These are phyloP conservation scores for Clarkia xantiana DNA, from an alignment of 345 rosid genomes.

Conservation along the genomic window DNA sequence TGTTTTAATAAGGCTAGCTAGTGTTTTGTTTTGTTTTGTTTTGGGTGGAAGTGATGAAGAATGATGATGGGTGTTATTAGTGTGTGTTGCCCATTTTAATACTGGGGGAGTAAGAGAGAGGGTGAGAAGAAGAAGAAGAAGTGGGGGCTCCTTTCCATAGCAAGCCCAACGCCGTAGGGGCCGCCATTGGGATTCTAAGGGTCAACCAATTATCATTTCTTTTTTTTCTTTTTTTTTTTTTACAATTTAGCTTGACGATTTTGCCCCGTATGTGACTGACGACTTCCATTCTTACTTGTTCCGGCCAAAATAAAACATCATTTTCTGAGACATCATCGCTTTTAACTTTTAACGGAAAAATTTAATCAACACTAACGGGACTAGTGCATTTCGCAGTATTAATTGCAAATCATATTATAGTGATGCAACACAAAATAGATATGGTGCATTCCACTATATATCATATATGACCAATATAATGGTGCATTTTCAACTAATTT, in stretches of 20 bases:
- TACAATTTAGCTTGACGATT: constrained; percentile 11
- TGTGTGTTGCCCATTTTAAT: constrained; percentile 2
- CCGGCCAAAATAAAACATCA: no score
- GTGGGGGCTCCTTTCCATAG: constrained; percentile 5
- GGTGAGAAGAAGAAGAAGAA: neutral
- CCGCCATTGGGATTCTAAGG: constrained; percentile 85
- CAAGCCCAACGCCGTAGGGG: constrained; percentile 96
- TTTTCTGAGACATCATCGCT: no score
- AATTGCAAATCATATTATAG: no score
- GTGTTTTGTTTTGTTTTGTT: constrained; percentile 1
- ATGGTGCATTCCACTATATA: no score
- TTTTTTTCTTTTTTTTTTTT: constrained; percentile 4
- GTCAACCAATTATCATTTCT: constrained; percentile 53
- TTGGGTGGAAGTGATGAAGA: neutral
- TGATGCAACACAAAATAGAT: no score
- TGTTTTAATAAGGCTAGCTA: no score
- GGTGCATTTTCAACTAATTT: no score
- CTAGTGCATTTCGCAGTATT: no score
- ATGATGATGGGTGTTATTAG: neutral
- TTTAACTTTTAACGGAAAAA: no score
- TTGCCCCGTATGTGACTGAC: no score
- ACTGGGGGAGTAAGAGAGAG: neutral
- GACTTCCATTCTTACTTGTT: neutral
- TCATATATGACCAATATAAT: no score
- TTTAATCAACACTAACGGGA: no score